Evolutionary conservation across 352 stramenopile genomes (phyloP).

Genomic region (Globisporangium nagaii): DNA sequence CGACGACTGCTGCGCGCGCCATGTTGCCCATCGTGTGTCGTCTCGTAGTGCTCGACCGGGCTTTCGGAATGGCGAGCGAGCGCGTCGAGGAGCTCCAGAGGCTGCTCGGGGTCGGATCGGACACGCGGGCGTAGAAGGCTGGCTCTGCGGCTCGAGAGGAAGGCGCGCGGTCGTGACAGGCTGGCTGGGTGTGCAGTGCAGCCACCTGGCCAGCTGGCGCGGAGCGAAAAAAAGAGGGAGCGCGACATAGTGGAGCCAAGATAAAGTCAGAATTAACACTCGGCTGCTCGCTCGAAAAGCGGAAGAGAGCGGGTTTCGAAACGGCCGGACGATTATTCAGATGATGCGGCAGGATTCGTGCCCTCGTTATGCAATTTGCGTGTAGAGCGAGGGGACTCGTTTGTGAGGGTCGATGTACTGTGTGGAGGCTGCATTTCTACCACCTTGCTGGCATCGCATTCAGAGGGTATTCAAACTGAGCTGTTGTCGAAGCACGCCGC

Average conservation of each 20-base stretch:
- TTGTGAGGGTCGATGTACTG: too few relatives aligned
- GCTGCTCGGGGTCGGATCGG: too few relatives aligned
- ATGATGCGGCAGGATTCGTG: neutral
- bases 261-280: neutral
- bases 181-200: neutral
- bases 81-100: neutral
- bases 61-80: neutral
- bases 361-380: too few relatives aligned
- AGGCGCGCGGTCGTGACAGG: neutral
- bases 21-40: neutral
- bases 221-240: too few relatives aligned
- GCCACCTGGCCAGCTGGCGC: neutral
- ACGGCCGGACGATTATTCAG: neutral
- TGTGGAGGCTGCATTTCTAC: too few relatives aligned
- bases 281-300: neutral
- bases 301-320: constrained; percentile 3
- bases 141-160: neutral
- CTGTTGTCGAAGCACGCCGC: too few relatives aligned
- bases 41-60: neutral
- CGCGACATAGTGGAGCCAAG: constrained; percentile 3
- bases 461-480: neutral
- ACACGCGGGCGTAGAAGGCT: neutral
- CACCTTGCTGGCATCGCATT: neutral
- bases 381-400: too few relatives aligned
- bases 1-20: neutral